Evolutionary conservation across 2,329 filamentous ascomycete species (phyloP), one percentile per base, ranked within the genome.

Genomic region (Talaromyces verruculosus): DNA sequence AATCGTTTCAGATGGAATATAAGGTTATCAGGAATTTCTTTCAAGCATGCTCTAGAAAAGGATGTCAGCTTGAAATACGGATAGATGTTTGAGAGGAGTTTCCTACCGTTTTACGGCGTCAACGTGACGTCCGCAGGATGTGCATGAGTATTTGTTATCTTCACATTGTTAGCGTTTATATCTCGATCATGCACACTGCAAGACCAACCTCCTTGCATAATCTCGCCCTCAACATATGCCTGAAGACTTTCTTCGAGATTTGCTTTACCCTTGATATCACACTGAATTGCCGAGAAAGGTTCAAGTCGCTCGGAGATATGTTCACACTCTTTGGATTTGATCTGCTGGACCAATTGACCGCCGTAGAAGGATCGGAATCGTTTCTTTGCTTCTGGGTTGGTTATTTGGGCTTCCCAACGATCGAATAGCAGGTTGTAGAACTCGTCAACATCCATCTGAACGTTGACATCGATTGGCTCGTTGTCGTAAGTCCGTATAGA

Each of bases 61-160:
- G 6, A 49, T 33, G 11, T 59, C 41, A 17, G 71, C 75, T 71
- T n/a, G 57, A 1, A 28, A n/a, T 19, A 30, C 11, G 13, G 22
- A 28, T 45, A 8, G 10, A n/a, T 43, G 22, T 60, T 5, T n/a
- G 28, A n/a, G 28, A 19, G 10, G 22, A 33, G 3, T 1, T 45
- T 1, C 11, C 7, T 78, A 89, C 87, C 90, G 87, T 78, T 97
- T 97, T 70, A 98, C 92, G 22, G 95, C 95, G 77, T 97, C 91
- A 17, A 99, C 95, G 72, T 95, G 91, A 11, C 87, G 87, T 68
- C 92, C 91, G 75, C 95, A 99, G 4, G 88, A 90, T 35, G 93
- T 93, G 79, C 95, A 99, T 70, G 96, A 96, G 82, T 98, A 99
- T 80, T 97, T 97, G 82, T 99, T 98, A 72, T 97, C 93, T 89